Percentiles rank a stretch among this genome's conserved stretches.
Conservation (phyloP, 148 eudicot genomes). For the Diospyros kaki region DNA sequence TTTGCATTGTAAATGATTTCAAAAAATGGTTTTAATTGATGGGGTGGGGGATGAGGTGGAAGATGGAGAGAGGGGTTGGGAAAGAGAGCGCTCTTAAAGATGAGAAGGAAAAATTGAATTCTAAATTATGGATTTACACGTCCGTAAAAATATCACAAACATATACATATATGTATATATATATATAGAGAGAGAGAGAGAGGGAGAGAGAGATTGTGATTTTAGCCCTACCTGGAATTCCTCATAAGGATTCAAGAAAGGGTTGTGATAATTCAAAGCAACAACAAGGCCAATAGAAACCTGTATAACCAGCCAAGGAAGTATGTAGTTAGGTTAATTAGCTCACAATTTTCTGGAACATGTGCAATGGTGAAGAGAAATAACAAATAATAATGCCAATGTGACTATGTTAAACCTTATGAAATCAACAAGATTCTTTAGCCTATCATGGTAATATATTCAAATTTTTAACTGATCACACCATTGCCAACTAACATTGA, state of each 20-base stretch:
- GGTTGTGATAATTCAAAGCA: slow-evolving; percentile 81
- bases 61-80: too few species aligned
- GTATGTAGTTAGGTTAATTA: not conserved
- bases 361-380: not conserved
- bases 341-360: not conserved
- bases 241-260: slow-evolving; percentile 83
- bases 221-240: slow-evolving; percentile 73
- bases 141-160: too few species aligned
- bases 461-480: not conserved
- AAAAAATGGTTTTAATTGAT: too few species aligned
- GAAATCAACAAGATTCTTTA: not conserved
- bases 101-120: too few species aligned
- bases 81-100: too few species aligned
- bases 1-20: too few species aligned
- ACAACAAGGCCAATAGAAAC: slow-evolving; percentile 90
- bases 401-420: not conserved
- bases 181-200: too few species aligned
- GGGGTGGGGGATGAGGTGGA: too few species aligned
- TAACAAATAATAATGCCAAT: not conserved
- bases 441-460: not conserved
- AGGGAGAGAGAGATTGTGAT: not conserved
- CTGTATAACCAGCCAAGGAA: slow-evolving; percentile 31
- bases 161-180: not conserved
- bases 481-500: not conserved
- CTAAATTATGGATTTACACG: too few species aligned